Base-by-base conservation (phyloP, 2,329 filamentous ascomycete species). In the Phaeophleospora eucalypticola region DNA sequence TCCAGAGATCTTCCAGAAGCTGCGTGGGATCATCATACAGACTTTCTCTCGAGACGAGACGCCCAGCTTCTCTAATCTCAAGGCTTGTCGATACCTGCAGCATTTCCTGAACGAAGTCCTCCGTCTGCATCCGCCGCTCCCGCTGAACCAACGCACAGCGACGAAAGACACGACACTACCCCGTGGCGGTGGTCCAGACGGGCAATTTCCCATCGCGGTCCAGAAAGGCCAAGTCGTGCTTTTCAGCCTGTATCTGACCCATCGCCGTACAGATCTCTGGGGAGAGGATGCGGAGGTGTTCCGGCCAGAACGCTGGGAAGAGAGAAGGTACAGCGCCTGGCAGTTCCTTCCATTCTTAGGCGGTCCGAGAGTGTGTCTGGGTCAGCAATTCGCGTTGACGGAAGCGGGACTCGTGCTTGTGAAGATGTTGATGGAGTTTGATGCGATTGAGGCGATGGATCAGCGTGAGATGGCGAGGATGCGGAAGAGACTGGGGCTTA, bases 391-490 rank as follows among this genome's bases (percentile, higher is more conserved):
- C 64, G 87, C 87, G 12, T 68, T 90, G 37, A 87, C 84, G 0
- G 85, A 90, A 72, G 86, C 86, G 72, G 71, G 72, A 19, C 90
- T 90, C 63, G 82, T 85, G 10, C 74, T 89, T 48, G 81, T 83
- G 20, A 73, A 86, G 40, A 61, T 91, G 56, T 78, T 89, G 61
- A 87, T 91, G 71, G 73, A 76, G 19, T 93, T 85, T 62, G 80
- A 83, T 7, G 52, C 32, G 1, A 57, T 69, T 24, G 59, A 64
- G 47, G 51, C 57, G 8, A 49, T 48, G 9, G 46, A 59, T 52
- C 56, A 54, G 15, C 45, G 51, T 8, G 60, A 66, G 41, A 39
- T 50, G 14, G 49, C 58, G n/a, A 53, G 53, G 4, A 64, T 65
- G 64, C 46, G 15, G 15, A 60, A 63, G 45, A 34, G 41, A 9